A percentile compares a stretch with the other conserved stretches of the same genome.
These are phyloP conservation scores for Marchantia paleacea DNA, from an alignment of 225 moss, liverwort and hornwort species.

Conservation along the genomic window DNA sequence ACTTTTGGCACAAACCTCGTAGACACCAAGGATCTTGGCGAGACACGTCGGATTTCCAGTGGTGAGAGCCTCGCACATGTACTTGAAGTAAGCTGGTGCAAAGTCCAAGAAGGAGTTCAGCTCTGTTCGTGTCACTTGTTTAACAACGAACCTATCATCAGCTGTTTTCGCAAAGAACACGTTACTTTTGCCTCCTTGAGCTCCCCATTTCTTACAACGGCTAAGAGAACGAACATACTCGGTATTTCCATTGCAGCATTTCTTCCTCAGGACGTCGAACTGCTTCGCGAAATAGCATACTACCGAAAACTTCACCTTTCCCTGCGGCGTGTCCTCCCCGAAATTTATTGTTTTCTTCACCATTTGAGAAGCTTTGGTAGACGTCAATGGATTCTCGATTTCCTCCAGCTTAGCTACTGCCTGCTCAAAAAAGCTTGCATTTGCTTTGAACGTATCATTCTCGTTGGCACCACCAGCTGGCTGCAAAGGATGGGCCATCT, in stretches of 20 bases:
- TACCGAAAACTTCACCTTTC: constrained; percentile 76
- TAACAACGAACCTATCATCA: constrained; percentile 95
- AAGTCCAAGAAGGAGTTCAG: constrained; percentile 83
- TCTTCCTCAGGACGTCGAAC: constrained; percentile 82
- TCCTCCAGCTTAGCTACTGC: constrained; percentile 19
- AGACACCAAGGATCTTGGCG: constrained; percentile 91
- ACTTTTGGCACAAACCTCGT: constrained; percentile 55
- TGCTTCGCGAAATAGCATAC: constrained; percentile 86
- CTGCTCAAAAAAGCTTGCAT: constrained; percentile 12
- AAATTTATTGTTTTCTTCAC: constrained; percentile 52
- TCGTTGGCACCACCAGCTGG: constrained; percentile 19
- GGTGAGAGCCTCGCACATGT: constrained; percentile 72
- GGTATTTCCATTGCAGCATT: constrained; percentile 69
- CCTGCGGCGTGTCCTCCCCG: constrained; percentile 48
- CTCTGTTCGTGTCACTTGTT: constrained; percentile 93
- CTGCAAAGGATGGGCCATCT: constrained; percentile 38
- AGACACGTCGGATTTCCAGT: constrained; percentile 86
- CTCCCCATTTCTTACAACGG: constrained; percentile 94
- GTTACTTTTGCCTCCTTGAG: constrained; percentile 97
- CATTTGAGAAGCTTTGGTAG: constrained; percentile 36
- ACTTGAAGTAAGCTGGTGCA: constrained; percentile 86
- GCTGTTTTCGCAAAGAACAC: constrained; percentile 93
- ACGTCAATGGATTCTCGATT: constrained; percentile 39
- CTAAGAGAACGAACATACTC: constrained; percentile 85
- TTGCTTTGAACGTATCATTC: constrained; percentile 18